Conservation (phyloP, 306 rosid genomes). For the Vigna angularis region DNA sequence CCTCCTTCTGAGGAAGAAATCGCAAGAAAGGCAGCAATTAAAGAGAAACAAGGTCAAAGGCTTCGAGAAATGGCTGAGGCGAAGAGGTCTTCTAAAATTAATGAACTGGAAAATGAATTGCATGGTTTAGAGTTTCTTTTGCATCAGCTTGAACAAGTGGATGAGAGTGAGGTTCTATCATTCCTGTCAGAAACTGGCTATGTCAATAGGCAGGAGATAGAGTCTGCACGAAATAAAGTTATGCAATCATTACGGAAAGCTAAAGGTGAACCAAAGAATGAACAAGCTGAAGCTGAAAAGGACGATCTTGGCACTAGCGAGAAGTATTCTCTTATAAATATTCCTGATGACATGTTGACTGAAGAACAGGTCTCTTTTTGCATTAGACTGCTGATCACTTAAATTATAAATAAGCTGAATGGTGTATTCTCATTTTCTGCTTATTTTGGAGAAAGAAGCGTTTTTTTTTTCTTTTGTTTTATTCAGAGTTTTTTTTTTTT, state of each 20-base stretch:
- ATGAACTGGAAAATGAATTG: constrained; percentile 81
- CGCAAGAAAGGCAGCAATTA: constrained; percentile 90
- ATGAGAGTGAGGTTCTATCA: constrained; percentile 58
- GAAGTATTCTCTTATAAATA: constrained; percentile 66
- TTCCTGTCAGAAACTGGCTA: constrained; percentile 77
- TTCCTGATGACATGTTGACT: constrained; percentile 69
- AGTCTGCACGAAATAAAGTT: constrained; percentile 64
- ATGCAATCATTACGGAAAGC: constrained; percentile 74
- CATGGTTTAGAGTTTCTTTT: constrained; percentile 76
- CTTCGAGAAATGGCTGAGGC: constrained; percentile 93
- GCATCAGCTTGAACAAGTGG: constrained; percentile 73
- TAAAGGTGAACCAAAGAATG: constrained; percentile 80
- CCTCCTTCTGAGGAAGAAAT: constrained; percentile 88
- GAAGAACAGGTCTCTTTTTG: constrained; percentile 69
- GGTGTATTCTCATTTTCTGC: constrained; percentile 11
- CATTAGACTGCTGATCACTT: constrained; percentile 34
- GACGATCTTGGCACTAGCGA: constrained; percentile 57
- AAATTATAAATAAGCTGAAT: constrained; percentile 26
- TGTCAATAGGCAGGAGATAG: constrained; percentile 74
- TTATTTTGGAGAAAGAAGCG: neutral
- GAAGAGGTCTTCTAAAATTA: constrained; percentile 73
- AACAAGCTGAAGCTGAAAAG: constrained; percentile 70
- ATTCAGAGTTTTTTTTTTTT: neutral
- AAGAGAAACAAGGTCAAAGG: constrained; percentile 86
- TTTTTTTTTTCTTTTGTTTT: neutral